Evolutionary conservation across 164 flowering plant species (phyloP).

Genomic region (Houttuynia cordata): DNA sequence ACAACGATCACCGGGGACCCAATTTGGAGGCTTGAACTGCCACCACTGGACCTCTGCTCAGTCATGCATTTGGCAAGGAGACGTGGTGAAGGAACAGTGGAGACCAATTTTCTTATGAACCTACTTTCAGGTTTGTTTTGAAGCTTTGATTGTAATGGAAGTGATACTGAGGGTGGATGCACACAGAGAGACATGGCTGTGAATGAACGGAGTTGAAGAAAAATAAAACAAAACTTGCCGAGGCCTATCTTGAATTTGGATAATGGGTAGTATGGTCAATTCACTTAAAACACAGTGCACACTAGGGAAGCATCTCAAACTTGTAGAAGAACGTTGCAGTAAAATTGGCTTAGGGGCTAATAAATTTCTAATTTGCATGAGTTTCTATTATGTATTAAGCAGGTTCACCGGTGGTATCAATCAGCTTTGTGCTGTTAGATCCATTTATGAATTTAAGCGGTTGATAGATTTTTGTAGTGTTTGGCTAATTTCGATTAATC

Average conservation of each 20-base stretch:
- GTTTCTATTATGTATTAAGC: no score
- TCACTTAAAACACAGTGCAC: no score
- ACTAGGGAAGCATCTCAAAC: no score
- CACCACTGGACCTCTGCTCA: background rate
- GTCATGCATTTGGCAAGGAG: constrained; percentile 4
- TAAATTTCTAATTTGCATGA: no score
- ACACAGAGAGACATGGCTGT: constrained; percentile 1
- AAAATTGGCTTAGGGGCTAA: no score
- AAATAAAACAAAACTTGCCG: background rate
- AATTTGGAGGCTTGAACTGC: constrained; percentile 9
- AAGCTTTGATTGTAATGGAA: background rate
- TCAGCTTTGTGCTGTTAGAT: no score
- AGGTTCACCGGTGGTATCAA: no score
- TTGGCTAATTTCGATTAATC: no score
- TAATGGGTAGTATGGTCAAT: background rate
- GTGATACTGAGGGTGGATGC: background rate
- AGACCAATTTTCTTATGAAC: no score
- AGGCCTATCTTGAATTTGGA: background rate
- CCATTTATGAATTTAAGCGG: no score
- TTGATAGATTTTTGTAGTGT: no score
- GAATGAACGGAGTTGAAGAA: background rate
- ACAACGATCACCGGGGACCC: constrained; percentile 22
- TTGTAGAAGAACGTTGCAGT: no score
- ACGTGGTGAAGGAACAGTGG: background rate
- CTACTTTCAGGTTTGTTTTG: background rate